Conservation (phyloP, 768 basidiomycete genomes). For the Boletus eberwhitei region DNA sequence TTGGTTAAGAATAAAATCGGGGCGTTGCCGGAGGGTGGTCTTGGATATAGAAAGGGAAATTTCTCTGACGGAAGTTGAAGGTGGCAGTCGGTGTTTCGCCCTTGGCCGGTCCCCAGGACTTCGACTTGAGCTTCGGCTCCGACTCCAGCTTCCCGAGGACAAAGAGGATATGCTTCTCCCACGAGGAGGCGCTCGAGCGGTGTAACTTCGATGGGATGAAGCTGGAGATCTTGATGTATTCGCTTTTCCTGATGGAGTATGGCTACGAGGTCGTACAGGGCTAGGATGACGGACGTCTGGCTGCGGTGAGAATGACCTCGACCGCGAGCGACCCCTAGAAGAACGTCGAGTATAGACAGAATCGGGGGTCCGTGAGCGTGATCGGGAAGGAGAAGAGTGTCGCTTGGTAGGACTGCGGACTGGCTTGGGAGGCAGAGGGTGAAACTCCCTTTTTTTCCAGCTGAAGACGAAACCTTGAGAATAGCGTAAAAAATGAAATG, state of each 20-base stretch:
- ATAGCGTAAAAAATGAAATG: constrained; percentile 7
- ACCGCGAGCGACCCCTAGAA: constrained; percentile 62
- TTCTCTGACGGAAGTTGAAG: constrained; percentile 39
- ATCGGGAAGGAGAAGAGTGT: constrained; percentile 43
- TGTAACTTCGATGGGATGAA: constrained; percentile 41
- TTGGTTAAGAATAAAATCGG: constrained; percentile 18
- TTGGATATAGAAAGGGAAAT: constrained; percentile 33
- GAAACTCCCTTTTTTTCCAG: constrained; percentile 62
- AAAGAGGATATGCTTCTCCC: constrained; percentile 51
- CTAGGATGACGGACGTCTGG: constrained; percentile 54
- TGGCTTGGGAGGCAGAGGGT: constrained; percentile 39
- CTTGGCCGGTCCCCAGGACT: constrained; percentile 53
- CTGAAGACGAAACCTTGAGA: constrained; percentile 34
- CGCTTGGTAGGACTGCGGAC: constrained; percentile 37
- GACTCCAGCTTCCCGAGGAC: constrained; percentile 54
- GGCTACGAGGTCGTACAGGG: constrained; percentile 44
- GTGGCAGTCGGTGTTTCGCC: constrained; percentile 63
- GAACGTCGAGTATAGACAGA: constrained; percentile 65
- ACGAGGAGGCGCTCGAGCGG: constrained; percentile 31
- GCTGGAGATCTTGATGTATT: constrained; percentile 38
- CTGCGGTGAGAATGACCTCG: constrained; percentile 57
- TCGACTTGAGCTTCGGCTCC: constrained; percentile 49
- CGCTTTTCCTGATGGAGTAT: constrained; percentile 47
- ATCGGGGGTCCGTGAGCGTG: constrained; percentile 55
- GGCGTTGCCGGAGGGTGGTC: constrained; percentile 22